phyloP scores from a whole-genome alignment of 495 filamentous ascomycete genomes.

The Aspergillus cristatus region DNA sequence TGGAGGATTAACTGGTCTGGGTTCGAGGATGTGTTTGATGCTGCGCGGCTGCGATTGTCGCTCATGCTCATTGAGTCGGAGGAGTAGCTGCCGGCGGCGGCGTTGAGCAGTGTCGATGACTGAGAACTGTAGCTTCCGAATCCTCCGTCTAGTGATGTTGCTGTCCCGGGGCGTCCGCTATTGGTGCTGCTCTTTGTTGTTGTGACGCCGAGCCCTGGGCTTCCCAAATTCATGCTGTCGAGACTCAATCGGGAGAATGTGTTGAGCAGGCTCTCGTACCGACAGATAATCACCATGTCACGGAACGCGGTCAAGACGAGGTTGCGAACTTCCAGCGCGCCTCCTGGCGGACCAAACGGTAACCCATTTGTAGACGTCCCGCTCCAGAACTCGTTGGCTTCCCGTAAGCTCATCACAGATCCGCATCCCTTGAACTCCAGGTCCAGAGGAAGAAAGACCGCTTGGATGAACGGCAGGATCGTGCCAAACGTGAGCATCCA shows the following conservation, averaged over 20 bases:
- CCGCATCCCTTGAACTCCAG: constrained; percentile 86
- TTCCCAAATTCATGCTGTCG: constrained; percentile 62
- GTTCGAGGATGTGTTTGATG: constrained; percentile 74
- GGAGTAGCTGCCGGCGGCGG: constrained; percentile 36
- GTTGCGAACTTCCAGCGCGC: constrained; percentile 73
- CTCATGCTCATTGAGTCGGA: constrained; percentile 33
- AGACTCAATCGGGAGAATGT: constrained; percentile 88
- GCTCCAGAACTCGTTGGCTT: constrained; percentile 85
- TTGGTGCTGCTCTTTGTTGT: constrained; percentile 35
- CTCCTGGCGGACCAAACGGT: constrained; percentile 15
- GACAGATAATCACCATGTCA: constrained; percentile 75
- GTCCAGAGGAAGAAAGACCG: constrained; percentile 89
- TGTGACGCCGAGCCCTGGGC: constrained; percentile 36
- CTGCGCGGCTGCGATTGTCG: constrained; percentile 56
- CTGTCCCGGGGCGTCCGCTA: constrained; percentile 54
- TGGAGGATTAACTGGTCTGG: constrained; percentile 40
- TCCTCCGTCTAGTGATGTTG: constrained; percentile 61
- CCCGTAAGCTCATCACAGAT: constrained; percentile 59
- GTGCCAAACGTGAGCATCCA: constrained; percentile 88
- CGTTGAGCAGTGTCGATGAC: constrained; percentile 58
- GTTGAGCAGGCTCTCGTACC: constrained; percentile 74
- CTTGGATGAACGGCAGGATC: constrained; percentile 90
- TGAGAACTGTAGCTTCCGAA: constrained; percentile 67
- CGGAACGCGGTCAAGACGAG: constrained; percentile 86
- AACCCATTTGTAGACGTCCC: constrained; percentile 22